Evolutionary conservation across 2,329 filamentous ascomycete genomes (phyloP).

Genomic region (Diaporthe destruens): DNA sequence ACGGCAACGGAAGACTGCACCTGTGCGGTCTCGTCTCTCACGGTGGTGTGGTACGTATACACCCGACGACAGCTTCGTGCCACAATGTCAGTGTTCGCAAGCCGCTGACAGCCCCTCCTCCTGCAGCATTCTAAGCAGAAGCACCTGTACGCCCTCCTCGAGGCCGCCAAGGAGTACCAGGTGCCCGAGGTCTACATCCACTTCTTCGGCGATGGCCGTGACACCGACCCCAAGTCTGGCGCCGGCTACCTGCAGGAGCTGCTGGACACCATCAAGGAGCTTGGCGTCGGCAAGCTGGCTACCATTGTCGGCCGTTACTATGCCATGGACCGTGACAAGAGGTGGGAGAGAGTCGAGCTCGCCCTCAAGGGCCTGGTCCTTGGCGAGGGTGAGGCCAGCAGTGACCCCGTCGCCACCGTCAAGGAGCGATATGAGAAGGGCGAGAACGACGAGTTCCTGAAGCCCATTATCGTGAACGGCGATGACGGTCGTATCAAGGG

Average conservation of each 20-base stretch:
- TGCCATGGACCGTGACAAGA: constrained; percentile 99
- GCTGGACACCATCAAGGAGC: constrained; percentile 82
- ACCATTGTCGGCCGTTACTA: constrained; percentile 97
- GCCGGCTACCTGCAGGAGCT: constrained; percentile 90
- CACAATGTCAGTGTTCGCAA: background rate
- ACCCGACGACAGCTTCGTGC: background rate
- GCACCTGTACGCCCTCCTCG: constrained; percentile 88
- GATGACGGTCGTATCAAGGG: constrained; percentile 87
- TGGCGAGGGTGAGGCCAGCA: constrained; percentile 88
- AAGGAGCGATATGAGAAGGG: constrained; percentile 88
- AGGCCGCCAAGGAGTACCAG: constrained; percentile 88
- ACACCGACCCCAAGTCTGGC: constrained; percentile 96
- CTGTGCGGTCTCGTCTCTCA: constrained; percentile 93
- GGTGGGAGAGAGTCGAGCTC: constrained; percentile 94
- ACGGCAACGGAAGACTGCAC: constrained; percentile 92
- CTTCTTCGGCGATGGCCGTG: constrained; percentile 98
- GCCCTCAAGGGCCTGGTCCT: constrained; percentile 87
- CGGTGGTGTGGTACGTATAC: constrained; percentile 80
- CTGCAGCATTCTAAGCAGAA: constrained; percentile 89
- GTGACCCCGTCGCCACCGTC: constrained; percentile 87
- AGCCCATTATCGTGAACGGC: constrained; percentile 94
- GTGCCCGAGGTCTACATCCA: constrained; percentile 96
- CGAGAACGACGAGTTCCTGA: constrained; percentile 97
- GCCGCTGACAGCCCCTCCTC: background rate
- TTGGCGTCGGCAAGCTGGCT: constrained; percentile 87